These are phyloP conservation scores for Candida michaelii DNA, from an alignment of 805 yeast genomes.

Conservation along the genomic window DNA sequence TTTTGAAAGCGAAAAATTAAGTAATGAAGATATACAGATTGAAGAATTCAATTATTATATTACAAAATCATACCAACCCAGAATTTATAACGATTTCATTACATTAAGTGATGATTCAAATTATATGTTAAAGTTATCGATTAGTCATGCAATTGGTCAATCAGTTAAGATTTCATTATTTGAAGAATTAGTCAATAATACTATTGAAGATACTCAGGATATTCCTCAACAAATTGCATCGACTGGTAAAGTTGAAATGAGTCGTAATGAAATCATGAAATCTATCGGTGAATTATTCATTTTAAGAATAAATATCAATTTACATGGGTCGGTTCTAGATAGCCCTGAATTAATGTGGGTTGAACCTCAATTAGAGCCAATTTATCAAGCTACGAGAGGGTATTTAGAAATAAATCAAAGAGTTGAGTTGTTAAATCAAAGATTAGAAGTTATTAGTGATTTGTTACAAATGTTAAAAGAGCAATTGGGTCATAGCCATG, in stretches of 20 bases:
- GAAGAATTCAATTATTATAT: constrained; percentile 96
- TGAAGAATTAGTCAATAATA: constrained; percentile 94
- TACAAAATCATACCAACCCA: constrained; percentile 90
- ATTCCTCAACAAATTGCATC: constrained; percentile 95
- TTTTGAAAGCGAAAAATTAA: constrained; percentile 88
- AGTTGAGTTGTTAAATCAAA: constrained; percentile 83
- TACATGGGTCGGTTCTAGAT: constrained; percentile 87
- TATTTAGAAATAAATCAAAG: constrained; percentile 93
- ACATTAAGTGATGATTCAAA: constrained; percentile 86
- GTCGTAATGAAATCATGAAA: constrained; percentile 93
- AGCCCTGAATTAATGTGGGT: constrained; percentile 99
- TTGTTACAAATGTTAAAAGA: constrained; percentile 94
- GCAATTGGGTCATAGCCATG: constrained; percentile 91
- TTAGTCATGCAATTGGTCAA: constrained; percentile 95
- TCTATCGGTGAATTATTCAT: constrained; percentile 95
- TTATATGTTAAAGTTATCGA: constrained; percentile 88
- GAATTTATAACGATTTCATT: constrained; percentile 93
- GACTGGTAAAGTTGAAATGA: constrained; percentile 93
- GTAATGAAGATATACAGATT: constrained; percentile 87
- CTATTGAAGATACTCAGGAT: constrained; percentile 95
- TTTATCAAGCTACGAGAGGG: constrained; percentile 95
- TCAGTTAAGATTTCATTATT: constrained; percentile 92
- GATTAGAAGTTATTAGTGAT: constrained; percentile 92
- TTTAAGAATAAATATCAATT: constrained; percentile 73
- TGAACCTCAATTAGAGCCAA: constrained; percentile 96